Evolutionary conservation across 331 rosid species (phyloP), one percentile per base, ranked within the genome.

Genomic region (Saraca asoca): DNA sequence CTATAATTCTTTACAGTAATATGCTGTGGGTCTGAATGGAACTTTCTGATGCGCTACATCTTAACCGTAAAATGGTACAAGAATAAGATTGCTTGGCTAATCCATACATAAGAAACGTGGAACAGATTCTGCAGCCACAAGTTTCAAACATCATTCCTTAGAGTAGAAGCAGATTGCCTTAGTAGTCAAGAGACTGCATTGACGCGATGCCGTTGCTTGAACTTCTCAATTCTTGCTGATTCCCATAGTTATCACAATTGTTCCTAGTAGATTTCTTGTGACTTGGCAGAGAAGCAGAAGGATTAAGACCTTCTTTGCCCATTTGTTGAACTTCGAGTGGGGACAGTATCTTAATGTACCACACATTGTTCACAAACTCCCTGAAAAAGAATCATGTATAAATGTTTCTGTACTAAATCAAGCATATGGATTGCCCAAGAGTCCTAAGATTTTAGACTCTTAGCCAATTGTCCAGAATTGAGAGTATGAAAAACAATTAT

Each of bases 351-450:
- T 80, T 87, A 70, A 87, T 87, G 74, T 74, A 61, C 83, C 78
- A 80, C 58, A 87, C 90, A 72, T 68, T 82, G 85, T 85, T 87
- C 70, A 87, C 90, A 78, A 87, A 87, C 71, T 84, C 90, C 86
- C 95, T 87, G 83, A 54, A 75, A 42, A 50, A 52, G 59, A 39
- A 69, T 17, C 14, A 69, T 20, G 39, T 12, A 46, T 46, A 35
- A 77, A 52, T 56, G 48, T 64, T 58, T 48, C 37, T 44, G 38
- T 16, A 33, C 37, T 52, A 12, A 45, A 45, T 62, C 48, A 62
- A n/a, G 59, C 44, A 68, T 43, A n/a, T 10, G 49, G 29, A 0
- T 24, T 1, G 31, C 3, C 31, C 3, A 24, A 24, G 31, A 3
- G 31, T 24, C 31, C 31, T 24, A 24, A 24, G 31, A 24, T 24